phyloP scores from a whole-genome alignment of 164 flowering plant genomes.

The Houttuynia cordata region DNA sequence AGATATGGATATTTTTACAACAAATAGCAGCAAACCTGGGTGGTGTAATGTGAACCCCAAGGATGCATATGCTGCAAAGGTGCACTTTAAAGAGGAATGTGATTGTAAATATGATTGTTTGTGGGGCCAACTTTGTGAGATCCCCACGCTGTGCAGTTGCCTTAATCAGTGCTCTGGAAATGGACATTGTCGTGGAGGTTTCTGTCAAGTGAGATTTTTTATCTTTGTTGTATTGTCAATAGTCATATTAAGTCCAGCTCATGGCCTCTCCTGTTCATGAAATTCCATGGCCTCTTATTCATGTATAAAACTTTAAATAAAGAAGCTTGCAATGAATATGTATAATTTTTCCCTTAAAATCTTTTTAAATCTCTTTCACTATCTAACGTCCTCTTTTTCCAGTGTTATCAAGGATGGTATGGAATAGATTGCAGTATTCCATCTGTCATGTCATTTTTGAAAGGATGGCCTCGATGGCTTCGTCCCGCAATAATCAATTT shows the following conservation, averaged over 20 bases:
- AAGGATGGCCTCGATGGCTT: conserved; percentile 91
- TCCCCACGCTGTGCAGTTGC: conserved; percentile 58
- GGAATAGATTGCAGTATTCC: conserved; percentile 93
- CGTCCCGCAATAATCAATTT: conserved; percentile 65
- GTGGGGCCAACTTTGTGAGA: conserved; percentile 75
- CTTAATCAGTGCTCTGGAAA: conserved; percentile 86
- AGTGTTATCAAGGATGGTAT: conserved; percentile 90
- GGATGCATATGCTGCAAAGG: conserved; percentile 61
- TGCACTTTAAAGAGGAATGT: conserved; percentile 67
- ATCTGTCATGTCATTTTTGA: conserved; percentile 50
- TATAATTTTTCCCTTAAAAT: neutral
- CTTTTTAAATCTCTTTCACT: neutral
- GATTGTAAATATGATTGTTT: conserved; percentile 93
- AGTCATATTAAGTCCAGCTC: neutral
- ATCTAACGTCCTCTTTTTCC: conserved; percentile 3
- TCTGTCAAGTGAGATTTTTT: conserved; percentile 55
- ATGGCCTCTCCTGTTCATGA: too few species aligned
- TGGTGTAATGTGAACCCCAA: conserved; percentile 96
- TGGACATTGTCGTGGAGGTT: conserved; percentile 94
- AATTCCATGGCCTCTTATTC: too few species aligned
- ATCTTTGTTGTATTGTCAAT: neutral
- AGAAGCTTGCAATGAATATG: too few species aligned
- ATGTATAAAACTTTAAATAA: too few species aligned
- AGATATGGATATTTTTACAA: conserved; percentile 64
- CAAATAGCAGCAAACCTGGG: conserved; percentile 59